phyloP scores from a whole-genome alignment of 208 protist genomes.

The Acanthamoeba sp. region DNA sequence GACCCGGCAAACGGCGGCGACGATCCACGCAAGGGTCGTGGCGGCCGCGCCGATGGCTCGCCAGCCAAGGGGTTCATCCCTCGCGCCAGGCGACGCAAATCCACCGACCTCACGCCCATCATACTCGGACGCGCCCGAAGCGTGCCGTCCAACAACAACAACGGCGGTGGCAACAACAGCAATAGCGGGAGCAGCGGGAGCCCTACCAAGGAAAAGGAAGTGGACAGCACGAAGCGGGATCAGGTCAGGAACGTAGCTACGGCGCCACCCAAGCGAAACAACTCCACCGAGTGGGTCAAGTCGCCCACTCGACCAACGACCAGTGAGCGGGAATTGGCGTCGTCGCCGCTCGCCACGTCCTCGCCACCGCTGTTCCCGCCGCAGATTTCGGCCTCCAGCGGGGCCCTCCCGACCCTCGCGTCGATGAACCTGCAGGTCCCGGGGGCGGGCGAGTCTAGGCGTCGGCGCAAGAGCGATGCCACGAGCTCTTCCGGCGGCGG shows the following conservation, averaged over 20 bases:
- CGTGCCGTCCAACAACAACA: background rate
- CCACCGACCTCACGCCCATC: conserved; percentile 47
- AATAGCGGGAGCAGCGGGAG: background rate
- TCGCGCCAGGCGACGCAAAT: conserved; percentile 13
- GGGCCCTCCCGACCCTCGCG: background rate
- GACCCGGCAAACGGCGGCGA: background rate
- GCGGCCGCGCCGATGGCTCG: background rate
- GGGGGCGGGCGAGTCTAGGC: background rate
- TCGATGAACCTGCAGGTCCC: background rate
- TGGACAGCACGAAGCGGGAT: background rate
- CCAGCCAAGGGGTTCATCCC: background rate
- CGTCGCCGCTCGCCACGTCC: background rate
- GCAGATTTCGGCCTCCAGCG: background rate
- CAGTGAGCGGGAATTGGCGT: background rate
- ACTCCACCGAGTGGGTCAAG: conserved; percentile 1
- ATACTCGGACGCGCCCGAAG: background rate
- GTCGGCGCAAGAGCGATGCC: conserved; percentile 37
- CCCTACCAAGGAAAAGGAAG: background rate
- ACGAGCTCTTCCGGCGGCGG: background rate
- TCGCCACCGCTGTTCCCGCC: background rate
- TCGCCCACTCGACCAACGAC: background rate
- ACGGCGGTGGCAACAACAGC: background rate
- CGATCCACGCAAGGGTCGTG: background rate
- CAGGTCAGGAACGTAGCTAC: too few species aligned
- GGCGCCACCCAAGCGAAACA: background rate